phyloP scores from a whole-genome alignment of 2,329 filamentous ascomycete species.

The Chrysosporium queenslandicum region DNA sequence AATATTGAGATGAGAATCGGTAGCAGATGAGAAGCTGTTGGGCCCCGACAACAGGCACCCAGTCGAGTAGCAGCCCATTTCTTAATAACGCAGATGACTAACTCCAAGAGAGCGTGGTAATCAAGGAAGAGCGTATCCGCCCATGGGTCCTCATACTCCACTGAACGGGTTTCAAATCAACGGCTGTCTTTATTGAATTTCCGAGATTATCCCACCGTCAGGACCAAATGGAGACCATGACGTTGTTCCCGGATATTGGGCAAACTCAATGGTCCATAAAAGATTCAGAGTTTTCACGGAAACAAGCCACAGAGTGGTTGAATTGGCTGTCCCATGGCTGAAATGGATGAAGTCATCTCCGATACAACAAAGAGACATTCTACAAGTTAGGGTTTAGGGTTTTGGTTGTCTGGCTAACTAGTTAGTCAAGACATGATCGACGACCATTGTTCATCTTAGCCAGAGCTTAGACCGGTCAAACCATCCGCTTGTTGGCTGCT shows the following conservation, averaged over 20 bases:
- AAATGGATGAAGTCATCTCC: conserved; percentile 3
- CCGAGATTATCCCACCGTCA: conserved; percentile 1
- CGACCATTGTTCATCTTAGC: not conserved
- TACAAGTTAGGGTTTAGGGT: conserved; percentile 2
- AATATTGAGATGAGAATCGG: not conserved
- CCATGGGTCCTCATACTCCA: not conserved
- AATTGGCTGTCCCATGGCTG: not conserved
- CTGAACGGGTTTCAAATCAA: not conserved
- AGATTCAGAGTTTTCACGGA: conserved; percentile 7
- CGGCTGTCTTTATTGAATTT: not conserved
- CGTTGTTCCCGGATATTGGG: not conserved
- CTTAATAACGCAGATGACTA: not conserved
- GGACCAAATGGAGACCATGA: not conserved
- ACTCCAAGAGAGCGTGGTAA: not conserved
- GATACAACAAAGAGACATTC: not conserved
- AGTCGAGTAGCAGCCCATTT: no score
- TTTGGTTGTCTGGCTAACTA: not conserved
- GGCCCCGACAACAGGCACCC: not conserved
- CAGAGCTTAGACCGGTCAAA: conserved; percentile 1
- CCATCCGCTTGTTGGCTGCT: no score
- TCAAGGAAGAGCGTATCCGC: not conserved
- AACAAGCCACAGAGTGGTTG: not conserved
- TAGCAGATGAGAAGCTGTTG: not conserved
- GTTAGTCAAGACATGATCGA: not conserved
- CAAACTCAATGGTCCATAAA: conserved; percentile 7